Evolutionary conservation across 106 monocot genomes (phyloP), one percentile per base, ranked within the genome.

Genomic region (Phalaenopsis equestris): DNA sequence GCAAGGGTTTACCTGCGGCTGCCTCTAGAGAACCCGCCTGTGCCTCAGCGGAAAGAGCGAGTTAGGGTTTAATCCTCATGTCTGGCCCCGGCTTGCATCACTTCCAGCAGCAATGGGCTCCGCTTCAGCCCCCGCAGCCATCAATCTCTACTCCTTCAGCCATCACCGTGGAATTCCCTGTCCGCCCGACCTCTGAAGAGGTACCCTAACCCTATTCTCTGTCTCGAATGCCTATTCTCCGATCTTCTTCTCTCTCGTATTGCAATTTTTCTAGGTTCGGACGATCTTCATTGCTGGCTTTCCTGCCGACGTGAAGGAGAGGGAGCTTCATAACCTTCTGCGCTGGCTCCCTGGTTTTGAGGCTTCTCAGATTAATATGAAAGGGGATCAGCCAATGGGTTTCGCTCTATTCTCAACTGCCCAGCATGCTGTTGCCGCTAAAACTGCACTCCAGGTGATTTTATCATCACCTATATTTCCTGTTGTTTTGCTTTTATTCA

Each of bases 281-380:
- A 98, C 98, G 64, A 87, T 98, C 15, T 98, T 98, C 57, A 92
- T 98, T 36, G 79, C 94, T 16, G 97, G 97, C 6, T 84, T 97
- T n/a, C 97, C 97, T 11, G 83, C 58, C 14, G 98, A 98, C 78
- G 98, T 94, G 83, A 98, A 94, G 88, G 98, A 98, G 89, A 86
- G 98, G 79, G 98, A 98, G 85, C 89, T 98, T 55, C 94, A 94
- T 61, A 98, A 98, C 81, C 82, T 98, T 55, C 82, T 98, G 80
- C 80, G 98, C 79, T 98, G 98, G 98, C 79, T 98, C 56, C 98
- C 98, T 42, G 98, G 98, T 3, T 98, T 88, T 76, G 98, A 98
- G 84, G 92, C 92, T 23, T 92, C 95, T 15, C 95, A 95, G 83
- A 81, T 95, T 76, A 95, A 90, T 65, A 83, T 89, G 47, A 95